Evolutionary conservation across 345 rosid genomes (phyloP).

Genomic region (Boechera stricta): DNA sequence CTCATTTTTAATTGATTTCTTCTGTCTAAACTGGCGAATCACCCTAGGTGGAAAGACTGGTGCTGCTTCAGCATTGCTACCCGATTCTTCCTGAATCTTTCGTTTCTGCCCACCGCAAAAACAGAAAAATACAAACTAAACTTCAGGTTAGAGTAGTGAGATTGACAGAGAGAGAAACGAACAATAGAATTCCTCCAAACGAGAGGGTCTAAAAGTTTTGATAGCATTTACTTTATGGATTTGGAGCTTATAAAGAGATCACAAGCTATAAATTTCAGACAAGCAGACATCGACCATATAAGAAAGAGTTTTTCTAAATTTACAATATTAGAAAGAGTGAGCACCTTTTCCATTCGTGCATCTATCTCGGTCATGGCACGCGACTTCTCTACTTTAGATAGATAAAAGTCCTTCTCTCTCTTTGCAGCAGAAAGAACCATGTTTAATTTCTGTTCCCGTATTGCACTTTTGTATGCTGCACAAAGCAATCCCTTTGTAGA

Average conservation of each 20-base stretch:
- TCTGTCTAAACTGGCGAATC: slow-evolving; percentile 73
- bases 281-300: slow-evolving; percentile 3
- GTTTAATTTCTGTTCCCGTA: slow-evolving; percentile 78
- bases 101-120: slow-evolving; percentile 63
- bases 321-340: slow-evolving; percentile 1
- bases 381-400: slow-evolving; percentile 73
- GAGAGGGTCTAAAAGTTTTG: not conserved
- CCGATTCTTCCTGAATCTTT: slow-evolving; percentile 58
- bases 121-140: slow-evolving; percentile 16
- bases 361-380: slow-evolving; percentile 72
- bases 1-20: slow-evolving; percentile 59
- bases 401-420: slow-evolving; percentile 89
- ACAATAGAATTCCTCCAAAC: not conserved
- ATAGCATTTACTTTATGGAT: too few species aligned
- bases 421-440: slow-evolving; percentile 90
- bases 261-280: slow-evolving; percentile 3
- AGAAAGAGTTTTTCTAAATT: not conserved
- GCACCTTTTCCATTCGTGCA: slow-evolving; percentile 83
- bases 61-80: slow-evolving; percentile 41
- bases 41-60: slow-evolving; percentile 51
- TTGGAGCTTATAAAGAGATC: not conserved
- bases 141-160: slow-evolving; percentile 15
- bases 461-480: slow-evolving; percentile 84
- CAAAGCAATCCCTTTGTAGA: slow-evolving; percentile 31
- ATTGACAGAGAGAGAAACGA: not conserved